Conservation (phyloP, 768 basidiomycete species). For the Hericium coralloides region DNA sequence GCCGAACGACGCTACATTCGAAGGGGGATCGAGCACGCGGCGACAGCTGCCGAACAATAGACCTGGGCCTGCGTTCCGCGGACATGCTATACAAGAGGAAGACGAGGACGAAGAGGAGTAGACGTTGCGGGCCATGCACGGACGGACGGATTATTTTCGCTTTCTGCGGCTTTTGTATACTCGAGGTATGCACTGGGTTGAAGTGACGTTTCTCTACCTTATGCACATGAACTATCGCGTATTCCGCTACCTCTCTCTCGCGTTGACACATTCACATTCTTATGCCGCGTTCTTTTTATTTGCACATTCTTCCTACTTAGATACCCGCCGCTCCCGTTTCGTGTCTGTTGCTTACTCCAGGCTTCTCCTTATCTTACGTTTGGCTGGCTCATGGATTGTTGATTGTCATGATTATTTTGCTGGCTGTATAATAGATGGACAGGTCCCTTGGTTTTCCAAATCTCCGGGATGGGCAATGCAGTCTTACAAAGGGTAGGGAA, state of each 20-base stretch:
- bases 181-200: not conserved
- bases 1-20: constrained; percentile 40
- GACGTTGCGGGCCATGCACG: not conserved
- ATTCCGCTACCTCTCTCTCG: not conserved
- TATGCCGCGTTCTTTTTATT: too few species aligned
- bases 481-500: too few species aligned
- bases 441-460: too few species aligned
- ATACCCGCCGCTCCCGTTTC: too few species aligned
- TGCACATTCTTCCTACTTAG: too few species aligned
- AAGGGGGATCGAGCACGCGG: constrained; percentile 39
- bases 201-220: not conserved
- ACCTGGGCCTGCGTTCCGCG: constrained; percentile 53
- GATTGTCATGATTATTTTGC: too few species aligned
- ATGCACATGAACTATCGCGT: not conserved
- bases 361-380: too few species aligned
- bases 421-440: too few species aligned
- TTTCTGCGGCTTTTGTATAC: not conserved
- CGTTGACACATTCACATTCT: too few species aligned
- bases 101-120: constrained; percentile 75
- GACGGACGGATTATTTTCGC: not conserved
- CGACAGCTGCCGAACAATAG: constrained; percentile 58
- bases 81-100: constrained; percentile 72
- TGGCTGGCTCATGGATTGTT: too few species aligned
- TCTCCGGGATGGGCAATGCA: too few species aligned
- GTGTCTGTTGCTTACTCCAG: too few species aligned